phyloP scores from a whole-genome alignment of 2,329 filamentous ascomycete genomes.

The Venturia asperata region DNA sequence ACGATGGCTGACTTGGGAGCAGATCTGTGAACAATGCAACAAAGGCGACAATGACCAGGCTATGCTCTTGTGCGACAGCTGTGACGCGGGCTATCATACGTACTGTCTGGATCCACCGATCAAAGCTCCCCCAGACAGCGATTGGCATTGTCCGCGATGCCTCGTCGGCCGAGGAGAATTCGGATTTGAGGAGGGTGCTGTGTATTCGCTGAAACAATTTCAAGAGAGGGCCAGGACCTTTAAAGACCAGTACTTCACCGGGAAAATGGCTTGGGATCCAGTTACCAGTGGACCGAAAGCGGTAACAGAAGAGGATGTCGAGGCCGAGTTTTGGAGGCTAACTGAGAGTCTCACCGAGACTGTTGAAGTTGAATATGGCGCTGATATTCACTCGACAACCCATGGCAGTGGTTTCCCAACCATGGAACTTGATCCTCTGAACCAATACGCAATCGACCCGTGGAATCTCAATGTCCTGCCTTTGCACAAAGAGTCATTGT shows the following conservation, averaged over 20 bases:
- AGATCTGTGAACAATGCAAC: slow-evolving; percentile 82
- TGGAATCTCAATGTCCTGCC: slow-evolving; percentile 96
- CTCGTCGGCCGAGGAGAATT: slow-evolving; percentile 95
- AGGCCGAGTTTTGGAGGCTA: slow-evolving; percentile 92
- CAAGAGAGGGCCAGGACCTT: slow-evolving; percentile 94
- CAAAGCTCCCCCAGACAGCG: slow-evolving; percentile 67
- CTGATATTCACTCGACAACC: slow-evolving; percentile 95
- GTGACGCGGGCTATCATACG: slow-evolving; percentile 81
- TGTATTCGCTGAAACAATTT: slow-evolving; percentile 92
- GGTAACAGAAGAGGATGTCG: slow-evolving; percentile 90
- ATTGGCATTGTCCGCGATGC: slow-evolving; percentile 95
- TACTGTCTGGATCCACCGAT: slow-evolving; percentile 82
- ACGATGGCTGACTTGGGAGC: slow-evolving; percentile 20
- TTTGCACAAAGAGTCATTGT: slow-evolving; percentile 82
- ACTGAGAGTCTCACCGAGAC: slow-evolving; percentile 92
- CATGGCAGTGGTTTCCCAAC: slow-evolving; percentile 97
- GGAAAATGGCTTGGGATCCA: slow-evolving; percentile 82
- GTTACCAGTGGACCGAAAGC: slow-evolving; percentile 71
- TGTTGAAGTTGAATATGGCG: slow-evolving; percentile 95
- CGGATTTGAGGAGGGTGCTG: slow-evolving; percentile 90
- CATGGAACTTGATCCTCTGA: slow-evolving; percentile 79
- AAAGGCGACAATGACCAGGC: slow-evolving; percentile 65
- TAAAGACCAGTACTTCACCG: slow-evolving; percentile 87
- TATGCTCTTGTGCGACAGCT: slow-evolving; percentile 81
- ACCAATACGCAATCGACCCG: slow-evolving; percentile 79